These are phyloP conservation scores for Oryza glumipatula DNA, from an alignment of 176 grass and related monocot species.

Conservation along the genomic window DNA sequence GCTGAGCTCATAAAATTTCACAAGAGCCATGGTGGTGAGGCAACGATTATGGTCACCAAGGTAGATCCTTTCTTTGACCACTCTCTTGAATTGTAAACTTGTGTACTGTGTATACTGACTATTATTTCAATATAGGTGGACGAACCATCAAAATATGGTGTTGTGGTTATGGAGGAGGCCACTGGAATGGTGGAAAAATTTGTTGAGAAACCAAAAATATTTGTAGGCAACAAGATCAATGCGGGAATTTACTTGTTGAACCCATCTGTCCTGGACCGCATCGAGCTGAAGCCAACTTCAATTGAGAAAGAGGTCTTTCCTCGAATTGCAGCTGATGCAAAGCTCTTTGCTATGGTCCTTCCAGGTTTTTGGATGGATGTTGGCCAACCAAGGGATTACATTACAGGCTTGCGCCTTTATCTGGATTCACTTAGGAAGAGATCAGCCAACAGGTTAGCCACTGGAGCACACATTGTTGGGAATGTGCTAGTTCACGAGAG, in stretches of 20 bases:
- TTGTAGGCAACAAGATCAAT: constrained; percentile 98
- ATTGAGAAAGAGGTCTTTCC: constrained; percentile 97
- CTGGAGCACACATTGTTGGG: constrained; percentile 67
- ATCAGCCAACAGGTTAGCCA: constrained; percentile 55
- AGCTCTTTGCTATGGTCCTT: constrained; percentile 82
- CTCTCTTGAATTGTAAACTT: not conserved
- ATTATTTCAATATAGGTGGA: constrained; percentile 63
- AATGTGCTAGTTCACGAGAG: constrained; percentile 83
- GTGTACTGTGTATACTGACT: constrained; percentile 1
- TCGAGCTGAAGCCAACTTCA: constrained; percentile 85
- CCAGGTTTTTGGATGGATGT: constrained; percentile 99
- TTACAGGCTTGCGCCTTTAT: constrained; percentile 81
- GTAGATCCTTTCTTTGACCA: constrained; percentile 46
- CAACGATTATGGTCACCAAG: constrained; percentile 97
- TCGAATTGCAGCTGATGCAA: constrained; percentile 66
- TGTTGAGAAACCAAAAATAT: constrained; percentile 92
- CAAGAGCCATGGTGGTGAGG: constrained; percentile 77
- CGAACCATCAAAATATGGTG: constrained; percentile 95
- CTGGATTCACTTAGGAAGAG: constrained; percentile 82
- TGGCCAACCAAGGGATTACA: constrained; percentile 89
- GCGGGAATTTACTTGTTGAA: constrained; percentile 96
- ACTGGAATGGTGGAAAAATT: constrained; percentile 80
- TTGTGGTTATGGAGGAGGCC: constrained; percentile 88
- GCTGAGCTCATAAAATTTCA: constrained; percentile 83
- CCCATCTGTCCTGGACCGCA: constrained; percentile 83